Evolutionary conservation across 225 moss, liverwort and hornwort species (phyloP).

Genomic region (Pseudisothecium myosuroides): DNA sequence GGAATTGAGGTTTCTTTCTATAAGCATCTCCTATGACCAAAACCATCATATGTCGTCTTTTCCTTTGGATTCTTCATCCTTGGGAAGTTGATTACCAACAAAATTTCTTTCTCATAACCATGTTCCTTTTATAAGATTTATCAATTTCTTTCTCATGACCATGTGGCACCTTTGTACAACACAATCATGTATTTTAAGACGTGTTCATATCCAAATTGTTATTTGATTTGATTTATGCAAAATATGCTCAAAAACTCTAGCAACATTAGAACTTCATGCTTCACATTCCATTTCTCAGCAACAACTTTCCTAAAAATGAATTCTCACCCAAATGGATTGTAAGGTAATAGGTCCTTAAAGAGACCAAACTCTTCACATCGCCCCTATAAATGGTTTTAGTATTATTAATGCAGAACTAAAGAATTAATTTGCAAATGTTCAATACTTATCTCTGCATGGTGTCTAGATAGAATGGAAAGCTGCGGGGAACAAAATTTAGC

Average conservation of each 20-base stretch:
- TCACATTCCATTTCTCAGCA: not conserved
- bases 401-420: not conserved
- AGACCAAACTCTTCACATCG: not conserved
- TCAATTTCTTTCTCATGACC: not conserved
- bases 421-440: not conserved
- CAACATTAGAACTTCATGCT: not conserved
- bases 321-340: accelerated
- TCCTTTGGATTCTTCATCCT: not conserved
- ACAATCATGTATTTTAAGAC: not conserved
- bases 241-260: not conserved
- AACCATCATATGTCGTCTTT: not conserved
- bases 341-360: not conserved
- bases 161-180: not conserved
- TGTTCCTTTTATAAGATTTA: accelerated
- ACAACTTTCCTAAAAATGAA: not conserved
- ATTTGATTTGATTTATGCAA: not conserved
- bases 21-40: not conserved
- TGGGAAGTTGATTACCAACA: not conserved
- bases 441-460: not conserved
- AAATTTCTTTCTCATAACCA: not conserved
- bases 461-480: accelerated
- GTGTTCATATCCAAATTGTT: not conserved
- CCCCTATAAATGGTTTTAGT: accelerated
- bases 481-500: accelerated
- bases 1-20: not conserved